Conservation (phyloP, 129 eudicot genomes). For the Lonicera japonica region DNA sequence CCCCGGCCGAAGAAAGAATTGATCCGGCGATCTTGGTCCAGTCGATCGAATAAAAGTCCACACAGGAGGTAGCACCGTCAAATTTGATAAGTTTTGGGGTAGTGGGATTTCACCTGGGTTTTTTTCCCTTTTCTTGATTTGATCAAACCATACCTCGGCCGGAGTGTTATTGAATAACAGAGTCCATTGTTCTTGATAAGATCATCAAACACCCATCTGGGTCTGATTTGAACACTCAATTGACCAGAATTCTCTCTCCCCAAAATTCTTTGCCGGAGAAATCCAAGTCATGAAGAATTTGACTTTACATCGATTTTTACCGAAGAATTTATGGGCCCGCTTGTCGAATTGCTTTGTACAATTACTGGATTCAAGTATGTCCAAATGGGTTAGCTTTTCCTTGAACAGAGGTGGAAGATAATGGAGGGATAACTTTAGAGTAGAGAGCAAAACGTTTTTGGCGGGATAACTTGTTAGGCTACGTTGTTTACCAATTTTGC, state of each 20-base stretch:
- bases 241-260: slow-evolving; percentile 49
- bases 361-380: slow-evolving; percentile 25
- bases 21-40: slow-evolving; percentile 51
- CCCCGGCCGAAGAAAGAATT: slow-evolving; percentile 40
- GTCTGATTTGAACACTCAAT: slow-evolving; percentile 63
- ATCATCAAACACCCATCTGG: slow-evolving; percentile 65
- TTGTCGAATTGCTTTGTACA: slow-evolving; percentile 28
- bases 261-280: slow-evolving; percentile 38
- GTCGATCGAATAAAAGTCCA: slow-evolving; percentile 77
- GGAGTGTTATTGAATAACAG: slow-evolving; percentile 49
- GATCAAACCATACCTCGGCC: slow-evolving; percentile 51
- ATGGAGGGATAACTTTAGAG: too few species aligned
- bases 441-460: too few species aligned
- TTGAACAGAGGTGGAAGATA: too few species aligned
- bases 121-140: slow-evolving; percentile 36
- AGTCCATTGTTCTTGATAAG: slow-evolving; percentile 49
- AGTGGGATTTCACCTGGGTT: slow-evolving; percentile 73
- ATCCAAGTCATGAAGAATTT: slow-evolving; percentile 85
- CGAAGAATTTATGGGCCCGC: slow-evolving; percentile 27
- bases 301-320: slow-evolving; percentile 23
- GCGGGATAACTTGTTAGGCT: too few species aligned
- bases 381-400: slow-evolving; percentile 29
- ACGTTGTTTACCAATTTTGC: too few species aligned
- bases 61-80: slow-evolving; percentile 51
- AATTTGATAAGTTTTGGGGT: slow-evolving; percentile 66